phyloP scores from a whole-genome alignment of 2,329 filamentous ascomycete genomes.

The Neopestalotiopsis clavispora region DNA sequence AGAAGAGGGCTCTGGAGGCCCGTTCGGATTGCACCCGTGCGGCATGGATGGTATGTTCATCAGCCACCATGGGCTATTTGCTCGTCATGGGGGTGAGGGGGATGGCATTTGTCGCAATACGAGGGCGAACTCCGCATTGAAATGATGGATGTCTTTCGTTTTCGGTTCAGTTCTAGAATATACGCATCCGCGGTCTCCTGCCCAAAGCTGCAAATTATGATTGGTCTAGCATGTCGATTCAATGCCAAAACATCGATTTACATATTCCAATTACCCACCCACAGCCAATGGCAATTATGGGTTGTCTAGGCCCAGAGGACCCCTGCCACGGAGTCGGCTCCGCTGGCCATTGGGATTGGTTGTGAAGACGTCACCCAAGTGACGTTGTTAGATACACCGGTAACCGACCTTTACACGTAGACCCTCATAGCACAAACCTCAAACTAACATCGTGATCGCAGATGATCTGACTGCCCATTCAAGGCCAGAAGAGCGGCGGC shows the following conservation, averaged over 20 bases:
- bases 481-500: no score
- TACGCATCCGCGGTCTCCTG: not conserved
- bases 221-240: not conserved
- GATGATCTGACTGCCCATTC: no score
- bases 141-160: not conserved
- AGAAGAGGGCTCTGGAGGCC: not conserved
- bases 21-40: conserved; percentile 1
- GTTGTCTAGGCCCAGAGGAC: not conserved
- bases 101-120: conserved; percentile 1
- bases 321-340: not conserved
- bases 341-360: not conserved
- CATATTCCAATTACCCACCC: not conserved
- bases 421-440: not conserved
- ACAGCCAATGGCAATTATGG: not conserved
- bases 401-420: not conserved
- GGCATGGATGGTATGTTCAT: conserved; percentile 3
- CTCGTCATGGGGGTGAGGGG: not conserved
- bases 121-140: not conserved
- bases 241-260: not conserved
- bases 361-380: not conserved
- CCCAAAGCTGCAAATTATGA: not conserved
- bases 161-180: not conserved
- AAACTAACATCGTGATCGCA: not conserved
- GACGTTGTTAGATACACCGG: not conserved
- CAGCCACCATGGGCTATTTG: not conserved